Evolutionary conservation across 176 grass and related monocot species (phyloP), one percentile per base, ranked within the genome.

Genomic region (Pontederia crassipes): DNA sequence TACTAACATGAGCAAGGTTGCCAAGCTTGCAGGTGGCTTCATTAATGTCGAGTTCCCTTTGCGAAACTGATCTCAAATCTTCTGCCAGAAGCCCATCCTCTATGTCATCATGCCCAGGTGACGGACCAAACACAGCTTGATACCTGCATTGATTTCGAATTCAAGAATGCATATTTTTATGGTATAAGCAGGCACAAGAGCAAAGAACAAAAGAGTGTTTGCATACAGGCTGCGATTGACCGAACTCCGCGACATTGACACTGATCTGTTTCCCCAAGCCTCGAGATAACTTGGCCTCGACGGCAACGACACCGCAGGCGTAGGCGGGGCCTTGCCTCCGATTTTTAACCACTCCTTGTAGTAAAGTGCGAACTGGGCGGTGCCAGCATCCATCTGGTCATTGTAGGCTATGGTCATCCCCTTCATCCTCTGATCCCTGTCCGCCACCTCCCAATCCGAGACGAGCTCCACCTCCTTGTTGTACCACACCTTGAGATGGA

Each of bases 401-500:
- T 83, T 81, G 74, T 92, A 98, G 24, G 83, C 58, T 35, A 59
- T 84, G 74, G 77, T 78, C 64, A 98, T 56, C 18, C 45, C 78
- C 81, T 88, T 83, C 76, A 75, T 83, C 61, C 59, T 68, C 52
- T 62, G 75, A 67, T 74, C 63, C 56, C 74, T 72, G 52, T 72
- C 75, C 40, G 58, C 76, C n/a, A 40, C 64, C 47, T 85, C 68
- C 40, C 78, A 80, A 16, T 18, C 65, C 6, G 67, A 55, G 28
- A 77, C 69, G 53, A 86, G 78, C 57, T 92, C 79, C 29, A 55
- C 77, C 58, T 98, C 87, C n/a, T 56, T 69, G 71, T 65, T 68
- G 68, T 91, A 79, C 93, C 93, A 98, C 13, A 98, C 81, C 77
- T 98, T 90, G 82, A 98, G 71, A 40, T 98, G 93, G 54, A 98